A percentile compares a stretch with the other conserved stretches of the same genome.
These are phyloP conservation scores for Peronospora destructor DNA, from an alignment of 352 stramenopile genomes.

Conservation along the genomic window DNA sequence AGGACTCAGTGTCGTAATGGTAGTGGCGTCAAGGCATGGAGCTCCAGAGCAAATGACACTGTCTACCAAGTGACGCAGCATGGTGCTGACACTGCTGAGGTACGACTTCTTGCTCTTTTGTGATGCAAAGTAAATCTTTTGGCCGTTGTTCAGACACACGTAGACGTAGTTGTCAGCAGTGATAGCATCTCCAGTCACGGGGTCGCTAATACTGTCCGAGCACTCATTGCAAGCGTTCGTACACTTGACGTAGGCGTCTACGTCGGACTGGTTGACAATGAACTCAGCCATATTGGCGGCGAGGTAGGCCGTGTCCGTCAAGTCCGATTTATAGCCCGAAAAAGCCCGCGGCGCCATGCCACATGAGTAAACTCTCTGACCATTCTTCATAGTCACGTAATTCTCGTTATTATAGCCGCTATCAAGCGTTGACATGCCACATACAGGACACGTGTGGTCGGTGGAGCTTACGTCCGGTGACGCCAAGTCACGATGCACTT, in stretches of 20 bases:
- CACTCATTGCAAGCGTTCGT: slow-evolving; percentile 42
- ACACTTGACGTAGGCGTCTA: slow-evolving; percentile 34
- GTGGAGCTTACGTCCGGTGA: slow-evolving; percentile 30
- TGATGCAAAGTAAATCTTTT: slow-evolving; percentile 84
- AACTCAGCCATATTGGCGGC: slow-evolving; percentile 66
- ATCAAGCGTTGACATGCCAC: slow-evolving; percentile 55
- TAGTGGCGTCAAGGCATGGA: slow-evolving; percentile 51
- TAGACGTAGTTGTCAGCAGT: slow-evolving; percentile 57
- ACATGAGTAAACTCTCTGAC: slow-evolving; percentile 69
- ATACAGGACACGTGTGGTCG: slow-evolving; percentile 63
- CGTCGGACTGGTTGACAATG: slow-evolving; percentile 35
- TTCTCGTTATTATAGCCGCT: slow-evolving; percentile 53
- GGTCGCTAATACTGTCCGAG: slow-evolving; percentile 45
- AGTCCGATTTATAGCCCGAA: slow-evolving; percentile 38
- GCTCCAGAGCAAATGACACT: slow-evolving; percentile 46
- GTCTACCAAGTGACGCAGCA: slow-evolving; percentile 44
- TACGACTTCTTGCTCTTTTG: slow-evolving; percentile 60
- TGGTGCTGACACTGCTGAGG: slow-evolving; percentile 46
- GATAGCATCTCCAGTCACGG: slow-evolving; percentile 52
- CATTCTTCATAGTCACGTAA: slow-evolving; percentile 50
- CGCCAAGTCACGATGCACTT: slow-evolving; percentile 23
- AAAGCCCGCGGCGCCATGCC: slow-evolving; percentile 58
- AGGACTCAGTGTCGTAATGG: slow-evolving; percentile 49
- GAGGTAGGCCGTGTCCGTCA: slow-evolving; percentile 67
- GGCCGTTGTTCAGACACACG: slow-evolving; percentile 62